These are phyloP conservation scores for Pseudoscleropodium purum DNA, from an alignment of 225 moss, liverwort and hornwort species.

Conservation along the genomic window DNA sequence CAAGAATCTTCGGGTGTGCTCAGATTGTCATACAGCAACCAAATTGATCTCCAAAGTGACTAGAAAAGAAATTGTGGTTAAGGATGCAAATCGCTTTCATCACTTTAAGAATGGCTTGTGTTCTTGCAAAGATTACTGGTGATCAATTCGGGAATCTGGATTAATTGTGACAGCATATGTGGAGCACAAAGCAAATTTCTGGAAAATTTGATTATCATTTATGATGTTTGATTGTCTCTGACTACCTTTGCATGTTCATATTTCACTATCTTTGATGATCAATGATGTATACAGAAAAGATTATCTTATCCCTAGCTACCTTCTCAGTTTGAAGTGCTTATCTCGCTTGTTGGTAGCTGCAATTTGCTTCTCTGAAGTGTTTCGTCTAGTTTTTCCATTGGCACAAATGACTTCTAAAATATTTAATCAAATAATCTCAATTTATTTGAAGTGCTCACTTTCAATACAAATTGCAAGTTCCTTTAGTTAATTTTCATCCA, in stretches of 20 bases:
- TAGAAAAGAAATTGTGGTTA: not conserved
- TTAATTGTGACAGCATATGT: not conserved
- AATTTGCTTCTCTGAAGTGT: not conserved
- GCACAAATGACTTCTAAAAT: not conserved
- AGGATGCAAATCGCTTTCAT: not conserved
- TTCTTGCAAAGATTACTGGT: not conserved
- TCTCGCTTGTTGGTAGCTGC: not conserved
- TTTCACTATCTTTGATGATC: not conserved
- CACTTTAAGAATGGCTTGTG: not conserved
- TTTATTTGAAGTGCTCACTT: not conserved
- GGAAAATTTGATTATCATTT: not conserved
- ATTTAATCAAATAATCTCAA: not conserved
- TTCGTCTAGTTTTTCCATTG: no score
- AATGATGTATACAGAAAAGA: not conserved
- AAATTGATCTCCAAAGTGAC: not conserved
- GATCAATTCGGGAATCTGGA: not conserved
- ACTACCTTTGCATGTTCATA: not conserved
- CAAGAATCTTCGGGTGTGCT: not conserved
- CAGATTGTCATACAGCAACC: not conserved
- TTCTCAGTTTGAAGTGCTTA: no score
- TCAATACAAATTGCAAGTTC: not conserved
- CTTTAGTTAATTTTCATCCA: no score
- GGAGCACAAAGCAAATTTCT: not conserved
- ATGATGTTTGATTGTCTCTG: not conserved
- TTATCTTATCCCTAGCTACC: not conserved